Base-by-base conservation (phyloP, 1,139 yeast genomes). In the Zygosaccharomyces sapae region DNA sequence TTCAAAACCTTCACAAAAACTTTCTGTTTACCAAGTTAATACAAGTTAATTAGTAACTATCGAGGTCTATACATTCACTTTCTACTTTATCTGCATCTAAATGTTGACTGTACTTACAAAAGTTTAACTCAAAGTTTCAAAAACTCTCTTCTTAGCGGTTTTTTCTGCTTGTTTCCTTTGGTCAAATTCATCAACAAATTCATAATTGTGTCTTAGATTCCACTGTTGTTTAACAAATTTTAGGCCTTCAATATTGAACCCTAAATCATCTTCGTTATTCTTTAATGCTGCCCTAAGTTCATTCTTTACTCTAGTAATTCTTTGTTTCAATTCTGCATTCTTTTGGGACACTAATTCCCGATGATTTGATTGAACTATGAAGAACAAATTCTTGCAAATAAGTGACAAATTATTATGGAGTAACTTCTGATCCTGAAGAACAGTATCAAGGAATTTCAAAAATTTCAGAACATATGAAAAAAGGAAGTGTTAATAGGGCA, bases 211-310 rank as follows among this genome's bases (percentile, higher is more conserved):
- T 43, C 74, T 75, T 58, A 82, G 68, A 49, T 80, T 79, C 97
- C 97, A 90, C 66, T 86, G 90, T 42, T 76, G 79, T 61, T 80
- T 82, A 51, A 86, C 69, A 58, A 79, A 85, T 58, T 76, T 79
- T 65, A 92, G 72, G 1, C 96, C 97, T 50, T 87, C 92, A 29
- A 88, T 73, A 61, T 94, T 94, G 70, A 79, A 83, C n/a, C 97
- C 97, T 47, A 92, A 73, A 50, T 78, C 81, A 46, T 75, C 72
- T 24, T 78, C 73, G 18, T 80, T 80, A 3, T 64, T 58, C 42
- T 71, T 69, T 50, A 92, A 71, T 43, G 80, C 79, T 0, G 52
- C 58, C 50, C 90, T 73, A 47, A 85, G 65, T 55, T 79, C 80
- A 13, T 66, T 62, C 61, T 80, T 83, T 27, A 84, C 83, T 38